Evolutionary conservation across 2,329 filamentous ascomycete species (phyloP), one percentile per base, ranked within the genome.

Genomic region (Fusarium sp.): DNA sequence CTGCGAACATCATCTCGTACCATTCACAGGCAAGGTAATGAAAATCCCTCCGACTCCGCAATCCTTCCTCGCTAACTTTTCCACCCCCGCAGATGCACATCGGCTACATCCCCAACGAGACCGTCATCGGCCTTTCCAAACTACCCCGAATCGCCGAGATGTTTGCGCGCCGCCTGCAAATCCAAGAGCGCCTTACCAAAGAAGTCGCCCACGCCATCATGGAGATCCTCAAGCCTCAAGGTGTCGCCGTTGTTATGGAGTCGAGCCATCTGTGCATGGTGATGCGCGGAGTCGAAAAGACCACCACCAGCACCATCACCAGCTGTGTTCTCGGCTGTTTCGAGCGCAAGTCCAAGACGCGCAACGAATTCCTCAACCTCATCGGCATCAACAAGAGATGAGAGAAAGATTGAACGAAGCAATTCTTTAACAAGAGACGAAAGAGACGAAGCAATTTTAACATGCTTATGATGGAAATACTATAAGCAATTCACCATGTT

Each of bases 301-400:
- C 94, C 0, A 89, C 87, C 43, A 91, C 92, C 53, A 92, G 89
- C 20, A 98, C 96, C 9, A 96, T 97, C 40, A 99, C 96, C 20
- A 98, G 94, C 83, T 98, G 95, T 79, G 97, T 99, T 82, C 88
- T 98, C n/a, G 96, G 96, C 42, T 95, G 94, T 76, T 97, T 99
- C 86, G 91, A 97, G 78, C 91, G 91, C 66, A 94, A 93, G 75
- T 93, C 94, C 66, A 98, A 97, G 86, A 98, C 95, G 14, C 87
- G 96, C 75, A 97, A 97, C 79, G 96, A 99, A 81, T 99, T 99
- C 77, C 83, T 99, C 78, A 97, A 91, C 75, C 86, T 99, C 38
- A 84, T 91, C 34, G 88, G 88, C 42, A 81, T 94, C 60, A 90
- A 93, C 61, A 90, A 93, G 71, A 56, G 66, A 63, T 71, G 54